These are phyloP conservation scores for Erysimum cheiri DNA, from an alignment of 441 rosid species.

Conservation along the genomic window DNA sequence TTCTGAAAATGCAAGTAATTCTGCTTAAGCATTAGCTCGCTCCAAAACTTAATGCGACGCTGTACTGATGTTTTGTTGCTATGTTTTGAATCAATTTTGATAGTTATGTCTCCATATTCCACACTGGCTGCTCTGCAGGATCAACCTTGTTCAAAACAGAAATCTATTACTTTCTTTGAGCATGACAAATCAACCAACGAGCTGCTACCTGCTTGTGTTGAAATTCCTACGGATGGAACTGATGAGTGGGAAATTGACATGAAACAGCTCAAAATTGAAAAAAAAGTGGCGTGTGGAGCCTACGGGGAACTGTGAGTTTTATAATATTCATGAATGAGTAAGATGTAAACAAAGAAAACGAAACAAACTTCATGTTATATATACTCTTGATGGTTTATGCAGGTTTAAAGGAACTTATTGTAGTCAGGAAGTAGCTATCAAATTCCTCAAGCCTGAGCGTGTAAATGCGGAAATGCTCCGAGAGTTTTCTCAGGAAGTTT, in stretches of 20 bases:
- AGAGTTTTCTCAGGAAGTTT: slow-evolving; percentile 95
- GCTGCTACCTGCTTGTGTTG: slow-evolving; percentile 63
- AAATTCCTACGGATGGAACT: slow-evolving; percentile 90
- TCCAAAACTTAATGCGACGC: slow-evolving; percentile 7
- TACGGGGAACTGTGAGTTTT: slow-evolving; percentile 84
- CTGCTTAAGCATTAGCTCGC: slow-evolving; percentile 21
- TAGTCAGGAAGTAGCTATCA: slow-evolving; percentile 97
- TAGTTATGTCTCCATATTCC: slow-evolving; percentile 35
- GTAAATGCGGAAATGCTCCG: slow-evolving; percentile 75
- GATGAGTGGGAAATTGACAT: slow-evolving; percentile 97
- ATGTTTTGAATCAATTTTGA: slow-evolving; percentile 38
- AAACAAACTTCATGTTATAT: slow-evolving; percentile 5
- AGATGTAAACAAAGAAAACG: no score
- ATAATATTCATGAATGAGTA: background rate
- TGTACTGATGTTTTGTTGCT: slow-evolving; percentile 35
- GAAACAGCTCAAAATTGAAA: slow-evolving; percentile 70
- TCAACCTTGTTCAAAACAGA: slow-evolving; percentile 54
- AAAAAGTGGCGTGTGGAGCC: slow-evolving; percentile 88
- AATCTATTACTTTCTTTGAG: slow-evolving; percentile 52
- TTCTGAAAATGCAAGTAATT: slow-evolving; percentile 33
- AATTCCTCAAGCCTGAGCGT: slow-evolving; percentile 84
- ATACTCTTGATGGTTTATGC: slow-evolving; percentile 42
- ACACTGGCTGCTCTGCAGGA: slow-evolving; percentile 63
- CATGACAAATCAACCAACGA: slow-evolving; percentile 51
- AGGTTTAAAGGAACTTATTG: slow-evolving; percentile 87